Percentiles rank a stretch among this genome's conserved stretches.
These are phyloP conservation scores for Filobasidium uniguttulatum DNA, from an alignment of 1,284 basidiomycete species.

Conservation along the genomic window DNA sequence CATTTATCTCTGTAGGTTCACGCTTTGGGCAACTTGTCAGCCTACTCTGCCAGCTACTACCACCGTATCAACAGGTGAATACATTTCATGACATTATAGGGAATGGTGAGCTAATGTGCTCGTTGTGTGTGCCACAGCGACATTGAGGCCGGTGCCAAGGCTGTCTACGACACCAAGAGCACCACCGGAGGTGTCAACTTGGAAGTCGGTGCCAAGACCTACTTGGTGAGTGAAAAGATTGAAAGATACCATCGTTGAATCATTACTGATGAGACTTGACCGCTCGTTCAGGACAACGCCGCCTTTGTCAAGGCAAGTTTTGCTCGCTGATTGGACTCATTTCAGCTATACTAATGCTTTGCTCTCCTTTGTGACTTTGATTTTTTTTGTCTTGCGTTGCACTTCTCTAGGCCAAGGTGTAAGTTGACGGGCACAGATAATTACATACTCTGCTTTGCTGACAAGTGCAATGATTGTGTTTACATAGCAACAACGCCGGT, in stretches of 20 bases:
- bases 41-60: constrained; percentile 95
- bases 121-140: constrained; percentile 52
- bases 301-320: constrained; percentile 93
- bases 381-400: too few relatives aligned
- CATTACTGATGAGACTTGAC: too few relatives aligned
- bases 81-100: neutral
- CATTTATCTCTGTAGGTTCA: constrained; percentile 50
- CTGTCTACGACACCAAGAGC: constrained; percentile 88
- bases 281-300: constrained; percentile 61
- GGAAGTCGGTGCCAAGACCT: constrained; percentile 90
- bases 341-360: too few relatives aligned
- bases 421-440: neutral
- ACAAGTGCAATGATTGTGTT: neutral
- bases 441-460: neutral
- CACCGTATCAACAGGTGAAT: constrained; percentile 65
- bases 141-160: constrained; percentile 96
- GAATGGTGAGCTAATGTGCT: neutral
- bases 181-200: constrained; percentile 75
- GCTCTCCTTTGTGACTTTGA: too few relatives aligned
- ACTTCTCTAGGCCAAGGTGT: constrained; percentile 95
- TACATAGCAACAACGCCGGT: constrained; percentile 64
- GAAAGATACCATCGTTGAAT: too few relatives aligned
- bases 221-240: constrained; percentile 30
- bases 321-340: too few relatives aligned
- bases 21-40: constrained; percentile 85